Evolutionary conservation across 345 rosid genomes (phyloP).

Genomic region (Hypericum androsaemum): DNA sequence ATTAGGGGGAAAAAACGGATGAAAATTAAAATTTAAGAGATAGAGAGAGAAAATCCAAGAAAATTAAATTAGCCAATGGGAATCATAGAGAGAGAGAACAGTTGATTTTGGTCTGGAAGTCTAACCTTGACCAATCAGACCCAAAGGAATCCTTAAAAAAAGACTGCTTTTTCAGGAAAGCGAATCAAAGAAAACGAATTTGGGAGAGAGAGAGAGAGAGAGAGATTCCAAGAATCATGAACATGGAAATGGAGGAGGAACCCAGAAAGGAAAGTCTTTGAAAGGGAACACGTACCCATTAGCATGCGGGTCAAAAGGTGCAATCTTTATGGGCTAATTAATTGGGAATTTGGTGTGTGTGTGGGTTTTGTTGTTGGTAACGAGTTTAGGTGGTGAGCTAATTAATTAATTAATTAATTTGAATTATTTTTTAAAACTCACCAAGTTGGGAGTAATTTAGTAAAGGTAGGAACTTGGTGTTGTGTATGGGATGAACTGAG

Average conservation of each 20-base stretch:
- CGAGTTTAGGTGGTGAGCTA: too few relatives aligned
- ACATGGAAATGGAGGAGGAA: too few relatives aligned
- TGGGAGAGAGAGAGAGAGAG: neutral
- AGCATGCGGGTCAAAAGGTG: constrained; percentile 16
- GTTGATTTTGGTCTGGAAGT: neutral
- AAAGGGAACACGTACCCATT: constrained; percentile 40
- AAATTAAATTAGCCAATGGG: constrained; percentile 11
- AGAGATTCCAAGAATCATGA: neutral
- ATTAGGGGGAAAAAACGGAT: neutral
- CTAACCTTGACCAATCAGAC: constrained; percentile 20
- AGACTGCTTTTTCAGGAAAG: neutral
- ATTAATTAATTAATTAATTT: too few relatives aligned
- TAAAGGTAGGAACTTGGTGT: too few relatives aligned
- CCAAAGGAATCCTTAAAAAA: constrained; percentile 1
- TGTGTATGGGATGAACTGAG: neutral
- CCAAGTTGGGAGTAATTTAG: too few relatives aligned
- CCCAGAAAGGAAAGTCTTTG: too few relatives aligned
- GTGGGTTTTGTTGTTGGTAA: too few relatives aligned
- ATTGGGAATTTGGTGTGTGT: too few relatives aligned
- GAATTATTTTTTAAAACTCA: too few relatives aligned
- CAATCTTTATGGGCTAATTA: too few relatives aligned
- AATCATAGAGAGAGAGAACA: constrained; percentile 6
- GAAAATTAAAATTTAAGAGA: neutral
- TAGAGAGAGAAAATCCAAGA: neutral
- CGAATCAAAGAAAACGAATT: constrained; percentile 2